A percentile compares a stretch with the other conserved stretches of the same genome.
Evolutionary conservation across 202 grass and related monocot species (phyloP).

Genomic region (Setaria italica): DNA sequence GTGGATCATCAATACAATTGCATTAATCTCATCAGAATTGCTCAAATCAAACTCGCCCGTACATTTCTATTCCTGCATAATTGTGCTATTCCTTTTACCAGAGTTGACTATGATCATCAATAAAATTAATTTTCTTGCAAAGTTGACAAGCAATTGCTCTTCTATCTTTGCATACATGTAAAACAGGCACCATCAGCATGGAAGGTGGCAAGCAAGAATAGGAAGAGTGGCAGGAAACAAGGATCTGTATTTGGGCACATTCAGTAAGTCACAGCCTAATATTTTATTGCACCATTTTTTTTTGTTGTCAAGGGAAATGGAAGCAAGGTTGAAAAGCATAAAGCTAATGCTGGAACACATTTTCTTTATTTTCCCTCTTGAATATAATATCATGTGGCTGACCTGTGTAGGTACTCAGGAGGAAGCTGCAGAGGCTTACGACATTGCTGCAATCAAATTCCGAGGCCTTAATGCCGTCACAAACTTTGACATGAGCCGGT

Average conservation of each 20-base stretch:
- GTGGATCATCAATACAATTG: neutral
- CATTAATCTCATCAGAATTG: neutral
- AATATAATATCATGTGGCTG: neutral
- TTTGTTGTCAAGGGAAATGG: neutral
- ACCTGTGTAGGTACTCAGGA: constrained; percentile 68
- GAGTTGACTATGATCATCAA: neutral
- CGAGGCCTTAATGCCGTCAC: constrained; percentile 75
- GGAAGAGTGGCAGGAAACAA: constrained; percentile 81
- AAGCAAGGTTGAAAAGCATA: neutral
- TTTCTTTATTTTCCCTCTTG: neutral
- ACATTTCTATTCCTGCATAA: neutral
- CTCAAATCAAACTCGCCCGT: neutral
- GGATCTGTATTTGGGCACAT: constrained; percentile 77
- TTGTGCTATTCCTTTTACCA: neutral
- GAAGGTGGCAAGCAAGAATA: constrained; percentile 79
- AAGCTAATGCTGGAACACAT: neutral
- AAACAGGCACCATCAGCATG: constrained; percentile 75
- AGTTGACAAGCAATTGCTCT: neutral
- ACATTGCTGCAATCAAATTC: constrained; percentile 82
- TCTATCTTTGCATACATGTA: neutral
- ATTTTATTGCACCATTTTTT: neutral
- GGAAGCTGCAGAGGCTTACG: constrained; percentile 85
- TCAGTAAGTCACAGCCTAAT: constrained; percentile 53
- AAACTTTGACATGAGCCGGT: constrained; percentile 82
- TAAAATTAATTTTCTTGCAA: neutral